A percentile compares a stretch with the other conserved stretches of the same genome.
Conservation (phyloP, 441 rosid genomes). For the Populus hybrid region DNA sequence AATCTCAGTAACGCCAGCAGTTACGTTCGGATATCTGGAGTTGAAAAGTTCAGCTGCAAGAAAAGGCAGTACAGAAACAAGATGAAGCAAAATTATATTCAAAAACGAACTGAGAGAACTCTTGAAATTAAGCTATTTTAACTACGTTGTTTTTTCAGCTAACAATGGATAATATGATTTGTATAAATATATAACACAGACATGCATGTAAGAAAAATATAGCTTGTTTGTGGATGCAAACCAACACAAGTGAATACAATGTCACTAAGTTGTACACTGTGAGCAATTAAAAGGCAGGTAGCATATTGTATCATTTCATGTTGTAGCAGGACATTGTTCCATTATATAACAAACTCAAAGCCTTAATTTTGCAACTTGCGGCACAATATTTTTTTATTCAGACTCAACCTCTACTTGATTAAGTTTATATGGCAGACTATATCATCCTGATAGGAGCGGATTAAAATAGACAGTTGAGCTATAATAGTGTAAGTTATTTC, state of each 20-base stretch:
- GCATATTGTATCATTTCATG: neutral
- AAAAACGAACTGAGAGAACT: neutral
- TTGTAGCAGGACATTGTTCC: neutral
- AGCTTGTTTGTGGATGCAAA: neutral
- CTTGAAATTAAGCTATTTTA: neutral
- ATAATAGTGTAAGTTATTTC: neutral
- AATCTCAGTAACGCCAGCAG: constrained; percentile 25
- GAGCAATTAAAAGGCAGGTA: neutral
- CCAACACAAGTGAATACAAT: neutral
- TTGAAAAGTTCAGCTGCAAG: constrained; percentile 27
- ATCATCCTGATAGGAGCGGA: neutral
- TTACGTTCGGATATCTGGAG: constrained; percentile 23
- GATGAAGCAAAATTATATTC: neutral
- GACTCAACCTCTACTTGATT: neutral
- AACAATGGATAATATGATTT: neutral
- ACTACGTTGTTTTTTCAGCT: neutral
- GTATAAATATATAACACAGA: neutral
- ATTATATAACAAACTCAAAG: neutral
- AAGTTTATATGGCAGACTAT: neutral
- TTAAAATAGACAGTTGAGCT: neutral
- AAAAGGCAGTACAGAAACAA: constrained; percentile 6
- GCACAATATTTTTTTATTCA: neutral
- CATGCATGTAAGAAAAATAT: neutral
- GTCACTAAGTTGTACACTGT: neutral
- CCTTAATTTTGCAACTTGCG: neutral